These are phyloP conservation scores for Chlorella sorokiniana DNA, from an alignment of 139 green algal species.

Conservation along the genomic window DNA sequence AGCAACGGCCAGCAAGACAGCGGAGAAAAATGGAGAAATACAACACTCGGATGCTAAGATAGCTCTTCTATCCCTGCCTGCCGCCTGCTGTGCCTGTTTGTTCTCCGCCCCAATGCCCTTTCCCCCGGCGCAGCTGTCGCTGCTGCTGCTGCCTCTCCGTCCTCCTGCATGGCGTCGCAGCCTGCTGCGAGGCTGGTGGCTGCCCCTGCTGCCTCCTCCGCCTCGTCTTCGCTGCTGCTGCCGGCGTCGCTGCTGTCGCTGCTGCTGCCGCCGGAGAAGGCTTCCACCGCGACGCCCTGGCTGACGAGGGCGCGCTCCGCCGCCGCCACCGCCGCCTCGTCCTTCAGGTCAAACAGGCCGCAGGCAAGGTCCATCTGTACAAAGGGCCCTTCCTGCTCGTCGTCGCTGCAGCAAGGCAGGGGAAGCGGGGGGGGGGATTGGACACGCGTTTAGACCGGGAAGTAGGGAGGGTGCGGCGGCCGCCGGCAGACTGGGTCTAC, in stretches of 20 bases:
- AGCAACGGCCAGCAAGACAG: background rate
- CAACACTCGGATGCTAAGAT: background rate
- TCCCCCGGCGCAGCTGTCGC: background rate
- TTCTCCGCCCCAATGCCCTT: background rate
- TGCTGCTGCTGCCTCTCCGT: background rate
- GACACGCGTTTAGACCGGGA: slow-evolving; percentile 6
- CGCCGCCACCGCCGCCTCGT: slow-evolving; percentile 36
- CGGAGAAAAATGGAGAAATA: background rate
- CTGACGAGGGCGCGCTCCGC: slow-evolving; percentile 30
- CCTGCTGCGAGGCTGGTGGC: too few relatives aligned
- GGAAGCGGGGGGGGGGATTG: too few relatives aligned
- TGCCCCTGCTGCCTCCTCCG: too few relatives aligned
- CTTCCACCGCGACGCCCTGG: slow-evolving; percentile 11
- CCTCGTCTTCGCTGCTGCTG: background rate
- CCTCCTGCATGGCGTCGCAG: too few relatives aligned
- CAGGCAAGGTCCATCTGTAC: slow-evolving; percentile 51
- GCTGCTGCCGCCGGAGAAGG: background rate
- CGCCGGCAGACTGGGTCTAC: too few relatives aligned
- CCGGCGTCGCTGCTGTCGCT: slow-evolving; percentile 7
- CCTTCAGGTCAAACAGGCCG: slow-evolving; percentile 50
- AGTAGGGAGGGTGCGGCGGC: too few relatives aligned
- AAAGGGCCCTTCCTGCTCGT: slow-evolving; percentile 12
- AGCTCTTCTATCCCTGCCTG: slow-evolving; percentile 24
- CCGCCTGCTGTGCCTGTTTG: background rate
- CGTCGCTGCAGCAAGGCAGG: slow-evolving; percentile 17